Percentiles rank a stretch among this genome's conserved stretches.
These are phyloP conservation scores for Eremomyces bilateralis DNA, from an alignment of 495 filamentous ascomycete genomes.

Conservation along the genomic window DNA sequence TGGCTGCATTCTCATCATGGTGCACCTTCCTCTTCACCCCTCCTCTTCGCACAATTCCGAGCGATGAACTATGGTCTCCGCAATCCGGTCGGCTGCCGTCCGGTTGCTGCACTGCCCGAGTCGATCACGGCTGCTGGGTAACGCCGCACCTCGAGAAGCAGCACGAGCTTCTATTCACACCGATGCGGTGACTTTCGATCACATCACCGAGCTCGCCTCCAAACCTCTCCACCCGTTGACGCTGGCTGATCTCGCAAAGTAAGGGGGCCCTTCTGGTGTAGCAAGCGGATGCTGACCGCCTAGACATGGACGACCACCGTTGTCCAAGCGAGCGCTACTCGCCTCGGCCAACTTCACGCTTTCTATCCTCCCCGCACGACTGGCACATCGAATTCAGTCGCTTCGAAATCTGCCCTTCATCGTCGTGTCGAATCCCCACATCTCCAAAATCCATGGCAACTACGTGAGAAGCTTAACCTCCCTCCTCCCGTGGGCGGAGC, in stretches of 20 bases:
- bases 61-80: too few species aligned
- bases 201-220: slow-evolving; percentile 55
- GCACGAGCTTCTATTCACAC: too few species aligned
- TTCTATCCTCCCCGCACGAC: slow-evolving; percentile 73
- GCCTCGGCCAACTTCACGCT: slow-evolving; percentile 88
- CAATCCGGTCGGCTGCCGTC: too few species aligned
- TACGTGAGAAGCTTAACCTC: slow-evolving; percentile 83
- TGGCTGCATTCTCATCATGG: too few species aligned
- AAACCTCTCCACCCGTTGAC: slow-evolving; percentile 63
- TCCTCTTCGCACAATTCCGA: too few species aligned
- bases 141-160: too few species aligned
- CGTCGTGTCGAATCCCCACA: slow-evolving; percentile 86
- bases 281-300: slow-evolving; percentile 4
- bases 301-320: slow-evolving; percentile 77
- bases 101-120: too few species aligned
- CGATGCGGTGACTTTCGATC: slow-evolving; percentile 40
- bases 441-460: slow-evolving; percentile 80
- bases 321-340: slow-evolving; percentile 57
- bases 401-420: slow-evolving; percentile 90
- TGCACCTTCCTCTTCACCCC: too few species aligned
- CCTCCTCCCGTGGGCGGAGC: slow-evolving; percentile 59
- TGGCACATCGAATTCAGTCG: slow-evolving; percentile 82
- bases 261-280: slow-evolving; percentile 8
- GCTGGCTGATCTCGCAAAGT: slow-evolving; percentile 77
- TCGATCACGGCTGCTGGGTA: too few species aligned